Conservation (phyloP, 306 rosid genomes). For the Prinsepia uniflora region DNA sequence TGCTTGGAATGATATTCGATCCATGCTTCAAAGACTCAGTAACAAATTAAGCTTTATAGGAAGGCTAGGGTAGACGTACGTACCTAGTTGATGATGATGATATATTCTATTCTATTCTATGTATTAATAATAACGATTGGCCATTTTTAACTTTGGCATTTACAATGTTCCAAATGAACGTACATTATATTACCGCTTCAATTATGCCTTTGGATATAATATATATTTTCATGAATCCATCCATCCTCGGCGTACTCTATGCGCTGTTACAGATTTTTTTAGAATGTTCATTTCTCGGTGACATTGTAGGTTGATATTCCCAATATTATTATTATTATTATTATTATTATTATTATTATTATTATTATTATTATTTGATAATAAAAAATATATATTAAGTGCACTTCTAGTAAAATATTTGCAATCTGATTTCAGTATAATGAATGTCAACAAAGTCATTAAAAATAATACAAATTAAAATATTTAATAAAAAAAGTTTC, state of each 20-base stretch:
- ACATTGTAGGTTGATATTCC: background rate
- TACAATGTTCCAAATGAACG: conserved; percentile 16
- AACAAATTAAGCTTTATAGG: background rate
- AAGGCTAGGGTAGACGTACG: no score
- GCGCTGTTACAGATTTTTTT: background rate
- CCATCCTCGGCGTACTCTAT: conserved; percentile 4
- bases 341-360: no score
- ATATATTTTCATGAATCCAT: background rate
- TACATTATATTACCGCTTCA: background rate
- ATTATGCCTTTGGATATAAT: background rate
- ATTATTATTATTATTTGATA: no score
- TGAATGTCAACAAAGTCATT: no score
- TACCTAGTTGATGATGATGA: no score
- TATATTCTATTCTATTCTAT: no score
- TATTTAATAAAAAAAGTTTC: no score
- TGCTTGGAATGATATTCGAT: conserved; percentile 13
- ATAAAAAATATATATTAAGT: no score
- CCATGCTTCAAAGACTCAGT: background rate
- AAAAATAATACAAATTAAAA: no score
- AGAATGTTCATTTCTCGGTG: background rate
- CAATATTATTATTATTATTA: no score
- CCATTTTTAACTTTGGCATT: background rate
- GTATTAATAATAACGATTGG: background rate
- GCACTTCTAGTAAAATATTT: no score
- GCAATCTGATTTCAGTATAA: no score